Conservation (phyloP, 208 protist species). For the Acanthamoeba polyphaga region DNA sequence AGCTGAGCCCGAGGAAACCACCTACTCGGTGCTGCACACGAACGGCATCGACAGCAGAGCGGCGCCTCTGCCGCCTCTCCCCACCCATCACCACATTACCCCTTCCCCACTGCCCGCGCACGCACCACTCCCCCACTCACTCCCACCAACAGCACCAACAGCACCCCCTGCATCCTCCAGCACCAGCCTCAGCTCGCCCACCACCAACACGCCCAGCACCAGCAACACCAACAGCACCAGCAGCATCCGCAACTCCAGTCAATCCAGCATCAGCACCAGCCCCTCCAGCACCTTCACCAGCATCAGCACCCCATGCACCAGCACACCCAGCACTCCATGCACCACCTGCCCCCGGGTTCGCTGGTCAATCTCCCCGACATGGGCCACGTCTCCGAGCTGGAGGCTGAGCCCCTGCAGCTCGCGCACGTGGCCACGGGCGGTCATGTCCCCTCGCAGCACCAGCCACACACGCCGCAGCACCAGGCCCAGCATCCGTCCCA, state of each 20-base stretch:
- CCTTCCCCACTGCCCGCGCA: neutral
- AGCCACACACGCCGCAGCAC: neutral
- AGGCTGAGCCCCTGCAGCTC: neutral
- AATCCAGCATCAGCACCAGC: neutral
- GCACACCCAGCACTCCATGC: neutral
- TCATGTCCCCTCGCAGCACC: neutral
- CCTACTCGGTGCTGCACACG: neutral
- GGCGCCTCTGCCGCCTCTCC: neutral
- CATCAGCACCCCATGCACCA: neutral
- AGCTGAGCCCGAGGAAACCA: neutral
- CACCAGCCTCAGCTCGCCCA: neutral
- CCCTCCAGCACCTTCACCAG: neutral
- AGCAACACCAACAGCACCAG: neutral
- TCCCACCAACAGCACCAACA: neutral
- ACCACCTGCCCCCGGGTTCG: neutral
- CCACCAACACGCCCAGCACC: neutral
- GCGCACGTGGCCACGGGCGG: neutral
- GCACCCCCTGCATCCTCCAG: neutral
- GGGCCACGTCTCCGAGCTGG: neutral
- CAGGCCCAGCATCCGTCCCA: neutral
- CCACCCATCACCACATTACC: constrained; percentile 1
- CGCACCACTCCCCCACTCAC: neutral
- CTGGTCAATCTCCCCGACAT: neutral
- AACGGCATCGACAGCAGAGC: neutral
- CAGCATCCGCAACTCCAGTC: neutral